Evolutionary conservation across 352 stramenopile species (phyloP), one percentile per base, ranked within the genome.

Genomic region (Pythium biforme): DNA sequence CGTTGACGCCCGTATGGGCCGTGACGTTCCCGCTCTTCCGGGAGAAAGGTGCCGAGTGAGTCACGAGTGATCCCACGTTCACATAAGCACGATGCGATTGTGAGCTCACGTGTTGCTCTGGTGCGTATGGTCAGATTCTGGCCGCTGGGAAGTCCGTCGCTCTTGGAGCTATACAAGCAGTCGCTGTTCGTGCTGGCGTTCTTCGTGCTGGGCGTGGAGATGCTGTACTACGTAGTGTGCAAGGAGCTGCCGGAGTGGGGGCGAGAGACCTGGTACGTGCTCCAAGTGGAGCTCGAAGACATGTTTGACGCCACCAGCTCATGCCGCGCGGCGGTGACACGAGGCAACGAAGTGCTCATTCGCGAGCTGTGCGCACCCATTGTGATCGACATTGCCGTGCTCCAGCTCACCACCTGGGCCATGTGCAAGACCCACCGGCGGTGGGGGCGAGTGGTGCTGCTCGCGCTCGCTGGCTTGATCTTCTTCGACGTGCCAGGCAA

Each of bases 181-280:
- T 79, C 76, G 62, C n/a, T 83, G 23, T 37, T 55, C 22, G 81
- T 90, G 55, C 55, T 91, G 37, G 53, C 62, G 31, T 85, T 79
- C 29, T 57, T 87, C 17, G 50, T 67, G 37, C 76, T 77, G 26
- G 77, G 81, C 3, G 43, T 86, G 0, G 46, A 63, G 50, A 48
- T 90, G 33, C 40, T 88, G 20, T 90, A 90, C 66, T 92, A 76
- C 64, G 67, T 71, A 0, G 71, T 90, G 26, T 89, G 78, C 43
- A 75, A 74, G 48, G 83, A 90, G 17, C 52, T 90, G 5, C 77
- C 79, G 1, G 76, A 89, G 41, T 48, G 83, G 46, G 52, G 72
- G 39, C 46, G 34, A 62, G 34, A 79, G 27, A 70, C 66, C n/a
- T 62, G 73, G 47, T 75, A 74, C 0, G 75, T 79, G 15, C 40